These are phyloP conservation scores for Neofusicoccum kwambonambiense DNA, from an alignment of 2,329 filamentous ascomycete species.

Conservation along the genomic window DNA sequence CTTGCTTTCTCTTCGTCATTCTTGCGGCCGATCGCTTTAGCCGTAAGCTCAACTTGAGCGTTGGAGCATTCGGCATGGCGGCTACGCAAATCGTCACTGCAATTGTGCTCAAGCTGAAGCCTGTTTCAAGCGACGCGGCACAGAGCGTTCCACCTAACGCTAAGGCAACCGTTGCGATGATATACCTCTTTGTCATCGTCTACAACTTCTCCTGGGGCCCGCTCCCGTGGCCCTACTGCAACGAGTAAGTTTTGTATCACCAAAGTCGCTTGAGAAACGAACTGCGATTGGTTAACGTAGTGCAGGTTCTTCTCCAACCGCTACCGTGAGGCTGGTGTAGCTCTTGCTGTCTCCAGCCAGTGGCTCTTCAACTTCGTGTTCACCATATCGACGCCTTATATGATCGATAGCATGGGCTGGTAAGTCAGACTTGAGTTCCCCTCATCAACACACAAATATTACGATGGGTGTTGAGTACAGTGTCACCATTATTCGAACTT, in stretches of 20 bases:
- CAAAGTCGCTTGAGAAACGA: neutral
- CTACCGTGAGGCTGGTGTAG: constrained; percentile 51
- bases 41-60: constrained; percentile 37
- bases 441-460: neutral
- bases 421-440: constrained; percentile 21
- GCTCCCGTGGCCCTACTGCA: constrained; percentile 53
- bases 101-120: constrained; percentile 29
- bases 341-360: constrained; percentile 51
- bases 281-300: neutral
- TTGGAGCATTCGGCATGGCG: constrained; percentile 35
- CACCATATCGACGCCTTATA: constrained; percentile 50
- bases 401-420: constrained; percentile 50
- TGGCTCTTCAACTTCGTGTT: constrained; percentile 55
- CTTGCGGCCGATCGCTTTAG: constrained; percentile 53
- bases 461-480: no score
- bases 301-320: constrained; percentile 50
- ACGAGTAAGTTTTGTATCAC: constrained; percentile 34
- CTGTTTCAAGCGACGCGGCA: constrained; percentile 22
- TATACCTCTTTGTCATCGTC: constrained; percentile 56
- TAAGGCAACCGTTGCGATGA: constrained; percentile 53
- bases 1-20: constrained; percentile 53
- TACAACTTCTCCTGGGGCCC: constrained; percentile 56
- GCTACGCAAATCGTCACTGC: constrained; percentile 34
- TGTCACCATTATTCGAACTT: no score
- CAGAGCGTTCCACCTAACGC: constrained; percentile 36